Conservation (phyloP, 2,329 filamentous ascomycete species). For the Sporothrix euskadiensis region DNA sequence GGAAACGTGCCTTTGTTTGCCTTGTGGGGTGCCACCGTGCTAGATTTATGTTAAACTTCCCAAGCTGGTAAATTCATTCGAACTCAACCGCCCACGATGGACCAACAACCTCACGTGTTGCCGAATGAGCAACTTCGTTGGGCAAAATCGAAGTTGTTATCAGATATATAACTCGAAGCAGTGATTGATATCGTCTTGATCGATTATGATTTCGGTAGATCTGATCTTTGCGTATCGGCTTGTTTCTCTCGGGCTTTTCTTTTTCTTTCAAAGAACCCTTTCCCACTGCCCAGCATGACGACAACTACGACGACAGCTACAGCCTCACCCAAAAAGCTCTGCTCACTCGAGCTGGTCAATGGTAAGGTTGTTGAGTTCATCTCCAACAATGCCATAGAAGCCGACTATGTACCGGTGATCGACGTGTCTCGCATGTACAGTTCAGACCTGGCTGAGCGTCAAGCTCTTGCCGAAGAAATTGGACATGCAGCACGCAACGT, state of each 20-base stretch:
- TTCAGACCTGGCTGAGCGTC: constrained; percentile 39
- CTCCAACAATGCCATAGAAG: constrained; percentile 35
- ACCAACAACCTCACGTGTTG: not conserved
- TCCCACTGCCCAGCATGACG: not conserved
- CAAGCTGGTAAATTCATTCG: not conserved
- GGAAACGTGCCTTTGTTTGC: not conserved
- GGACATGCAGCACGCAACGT: constrained; percentile 44
- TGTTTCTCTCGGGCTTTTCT: not conserved
- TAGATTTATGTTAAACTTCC: not conserved
- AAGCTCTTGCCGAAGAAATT: constrained; percentile 44
- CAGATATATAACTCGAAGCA: not conserved
- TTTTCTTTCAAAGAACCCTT: not conserved
- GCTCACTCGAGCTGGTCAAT: constrained; percentile 34
- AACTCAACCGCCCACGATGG: not conserved
- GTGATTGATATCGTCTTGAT: not conserved
- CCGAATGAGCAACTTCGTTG: not conserved
- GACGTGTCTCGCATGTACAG: constrained; percentile 47
- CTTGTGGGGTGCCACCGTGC: not conserved
- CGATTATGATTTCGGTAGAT: not conserved
- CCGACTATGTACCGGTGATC: constrained; percentile 45
- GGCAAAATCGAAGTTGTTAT: not conserved
- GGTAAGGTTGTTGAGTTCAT: constrained; percentile 35
- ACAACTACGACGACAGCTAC: not conserved
- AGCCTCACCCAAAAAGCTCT: not conserved
- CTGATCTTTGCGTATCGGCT: not conserved